phyloP scores from a whole-genome alignment of 345 rosid genomes.

The Reutealis trisperma region DNA sequence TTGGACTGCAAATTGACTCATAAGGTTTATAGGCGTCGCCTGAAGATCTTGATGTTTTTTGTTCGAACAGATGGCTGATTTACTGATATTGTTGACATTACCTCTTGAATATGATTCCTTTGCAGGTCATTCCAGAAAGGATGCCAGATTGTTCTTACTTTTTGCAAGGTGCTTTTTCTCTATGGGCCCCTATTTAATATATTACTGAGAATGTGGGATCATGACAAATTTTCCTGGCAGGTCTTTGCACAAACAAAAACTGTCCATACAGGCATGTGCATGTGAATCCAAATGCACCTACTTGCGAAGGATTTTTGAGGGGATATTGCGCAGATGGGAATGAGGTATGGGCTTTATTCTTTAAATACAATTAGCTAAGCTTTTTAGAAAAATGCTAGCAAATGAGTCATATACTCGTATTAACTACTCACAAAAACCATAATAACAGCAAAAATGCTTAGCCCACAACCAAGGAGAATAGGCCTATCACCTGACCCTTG shows the following conservation, averaged over 20 bases:
- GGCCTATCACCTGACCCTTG: background rate
- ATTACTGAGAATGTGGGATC: slow-evolving; percentile 1
- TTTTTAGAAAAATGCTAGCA: background rate
- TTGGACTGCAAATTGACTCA: slow-evolving; percentile 89
- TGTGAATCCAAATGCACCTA: slow-evolving; percentile 77
- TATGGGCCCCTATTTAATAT: slow-evolving; percentile 10
- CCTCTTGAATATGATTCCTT: slow-evolving; percentile 24
- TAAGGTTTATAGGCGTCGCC: slow-evolving; percentile 53
- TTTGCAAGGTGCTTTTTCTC: slow-evolving; percentile 64
- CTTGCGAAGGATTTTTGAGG: slow-evolving; percentile 81
- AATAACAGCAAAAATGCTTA: background rate
- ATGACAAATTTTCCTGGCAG: slow-evolving; percentile 45
- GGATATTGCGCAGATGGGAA: slow-evolving; percentile 92
- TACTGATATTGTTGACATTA: slow-evolving; percentile 21
- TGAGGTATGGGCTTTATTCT: slow-evolving; percentile 59
- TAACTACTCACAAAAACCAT: background rate
- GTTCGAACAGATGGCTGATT: background rate
- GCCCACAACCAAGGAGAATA: background rate
- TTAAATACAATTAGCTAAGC: background rate
- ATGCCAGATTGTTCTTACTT: slow-evolving; percentile 98
- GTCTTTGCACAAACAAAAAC: slow-evolving; percentile 75
- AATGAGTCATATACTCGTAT: background rate
- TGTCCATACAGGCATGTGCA: slow-evolving; percentile 95
- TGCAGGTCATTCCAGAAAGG: slow-evolving; percentile 94
- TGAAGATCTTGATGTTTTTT: slow-evolving; percentile 17